These are phyloP conservation scores for Rhodocollybia butyracea DNA, from an alignment of 768 basidiomycete species.

Conservation along the genomic window DNA sequence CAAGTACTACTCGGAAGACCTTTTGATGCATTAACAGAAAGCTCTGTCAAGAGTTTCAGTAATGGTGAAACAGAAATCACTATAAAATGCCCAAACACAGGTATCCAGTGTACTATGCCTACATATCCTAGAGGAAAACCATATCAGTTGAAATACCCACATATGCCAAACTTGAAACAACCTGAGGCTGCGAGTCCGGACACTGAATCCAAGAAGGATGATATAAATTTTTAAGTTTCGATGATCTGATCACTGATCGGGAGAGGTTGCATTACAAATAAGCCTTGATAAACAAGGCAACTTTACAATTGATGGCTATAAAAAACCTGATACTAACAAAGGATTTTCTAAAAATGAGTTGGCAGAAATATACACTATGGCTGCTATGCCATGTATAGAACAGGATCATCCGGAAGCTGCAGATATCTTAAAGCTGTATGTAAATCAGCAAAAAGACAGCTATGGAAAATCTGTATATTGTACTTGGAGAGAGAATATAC, in stretches of 20 bases:
- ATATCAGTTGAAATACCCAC: neutral
- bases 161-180: neutral
- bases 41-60: neutral
- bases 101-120: neutral
- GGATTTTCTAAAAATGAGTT: slow-evolving; percentile 1
- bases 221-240: slow-evolving; percentile 1
- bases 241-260: slow-evolving; percentile 5
- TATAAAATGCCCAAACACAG: neutral
- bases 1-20: slow-evolving; percentile 20
- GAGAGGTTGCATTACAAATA: neutral
- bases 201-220: too few relatives aligned
- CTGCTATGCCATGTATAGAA: too few relatives aligned
- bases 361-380: neutral
- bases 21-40: slow-evolving; percentile 1
- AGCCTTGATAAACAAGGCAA: neutral
- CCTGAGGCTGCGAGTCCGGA: too few relatives aligned
- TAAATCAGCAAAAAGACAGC: too few relatives aligned
- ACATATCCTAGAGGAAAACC: neutral
- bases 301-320: neutral
- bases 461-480: too few relatives aligned
- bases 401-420: too few relatives aligned
- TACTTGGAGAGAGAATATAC: too few relatives aligned
- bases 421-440: too few relatives aligned
- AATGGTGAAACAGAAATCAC: neutral
- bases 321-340: neutral